phyloP scores from a whole-genome alignment of 345 rosid species.

The Syzygium grande region DNA sequence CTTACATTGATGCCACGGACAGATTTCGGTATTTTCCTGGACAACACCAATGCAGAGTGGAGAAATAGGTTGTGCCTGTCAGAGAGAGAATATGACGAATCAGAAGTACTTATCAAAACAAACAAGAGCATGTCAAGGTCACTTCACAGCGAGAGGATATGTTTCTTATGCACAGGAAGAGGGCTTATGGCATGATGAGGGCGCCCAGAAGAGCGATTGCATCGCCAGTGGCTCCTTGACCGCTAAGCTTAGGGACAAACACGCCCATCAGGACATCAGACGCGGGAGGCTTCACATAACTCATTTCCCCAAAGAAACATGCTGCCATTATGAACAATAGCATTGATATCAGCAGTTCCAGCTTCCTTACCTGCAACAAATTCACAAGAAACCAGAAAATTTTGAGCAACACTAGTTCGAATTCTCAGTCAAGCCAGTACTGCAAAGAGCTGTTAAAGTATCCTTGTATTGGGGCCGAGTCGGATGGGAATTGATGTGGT shows the following conservation, averaged over 20 bases:
- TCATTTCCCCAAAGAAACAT: constrained; percentile 27
- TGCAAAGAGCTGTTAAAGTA: too few species aligned
- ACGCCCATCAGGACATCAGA: constrained; percentile 33
- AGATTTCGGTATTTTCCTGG: constrained; percentile 37
- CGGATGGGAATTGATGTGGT: too few species aligned
- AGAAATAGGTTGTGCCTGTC: constrained; percentile 44
- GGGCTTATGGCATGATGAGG: constrained; percentile 38
- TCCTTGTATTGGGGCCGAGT: too few species aligned
- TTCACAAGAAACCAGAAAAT: neutral
- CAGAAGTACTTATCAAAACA: neutral
- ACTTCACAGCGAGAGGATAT: neutral
- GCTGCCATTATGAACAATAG: constrained; percentile 41
- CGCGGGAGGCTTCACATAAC: constrained; percentile 39
- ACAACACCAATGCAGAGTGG: constrained; percentile 40
- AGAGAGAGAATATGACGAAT: neutral
- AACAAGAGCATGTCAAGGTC: neutral
- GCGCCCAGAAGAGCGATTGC: constrained; percentile 47
- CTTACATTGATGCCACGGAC: constrained; percentile 46
- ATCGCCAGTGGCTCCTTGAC: constrained; percentile 27
- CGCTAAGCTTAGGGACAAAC: constrained; percentile 32
- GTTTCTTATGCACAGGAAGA: neutral
- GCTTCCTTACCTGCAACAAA: constrained; percentile 30
- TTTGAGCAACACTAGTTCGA: neutral
- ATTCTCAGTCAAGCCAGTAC: too few species aligned
- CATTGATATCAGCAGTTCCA: constrained; percentile 27